phyloP scores from a whole-genome alignment of 768 basidiomycete species.

The Phlegmacium glaucopus region DNA sequence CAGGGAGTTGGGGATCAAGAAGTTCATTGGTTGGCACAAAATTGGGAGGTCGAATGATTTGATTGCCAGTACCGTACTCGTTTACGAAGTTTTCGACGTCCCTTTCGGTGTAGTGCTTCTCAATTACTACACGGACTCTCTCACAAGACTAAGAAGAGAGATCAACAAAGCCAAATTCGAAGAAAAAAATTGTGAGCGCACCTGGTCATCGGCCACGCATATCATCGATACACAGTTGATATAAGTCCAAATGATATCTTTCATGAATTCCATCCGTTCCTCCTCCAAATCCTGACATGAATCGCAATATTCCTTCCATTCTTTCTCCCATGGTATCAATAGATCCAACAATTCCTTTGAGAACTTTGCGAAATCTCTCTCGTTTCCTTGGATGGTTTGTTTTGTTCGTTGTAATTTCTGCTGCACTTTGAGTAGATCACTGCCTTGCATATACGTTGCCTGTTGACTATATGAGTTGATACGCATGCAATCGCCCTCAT shows the following conservation, averaged over 20 bases:
- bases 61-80: slow-evolving; percentile 82
- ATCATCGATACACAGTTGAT: slow-evolving; percentile 92
- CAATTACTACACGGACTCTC: slow-evolving; percentile 76
- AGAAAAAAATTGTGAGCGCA: slow-evolving; percentile 24
- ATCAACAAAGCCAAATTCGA: slow-evolving; percentile 3
- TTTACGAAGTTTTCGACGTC: slow-evolving; percentile 87
- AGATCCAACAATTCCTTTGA: slow-evolving; percentile 72
- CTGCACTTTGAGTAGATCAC: slow-evolving; percentile 84
- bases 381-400: slow-evolving; percentile 86
- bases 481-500: slow-evolving; percentile 81
- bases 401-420: slow-evolving; percentile 79
- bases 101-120: slow-evolving; percentile 78
- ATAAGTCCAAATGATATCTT: slow-evolving; percentile 92
- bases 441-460: slow-evolving; percentile 77
- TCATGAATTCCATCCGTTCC: slow-evolving; percentile 89
- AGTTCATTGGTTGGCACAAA: slow-evolving; percentile 65
- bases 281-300: slow-evolving; percentile 97
- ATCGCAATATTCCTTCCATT: slow-evolving; percentile 96
- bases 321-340: slow-evolving; percentile 78
- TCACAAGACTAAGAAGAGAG: slow-evolving; percentile 74
- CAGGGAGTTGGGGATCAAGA: slow-evolving; percentile 23
- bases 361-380: slow-evolving; percentile 85
- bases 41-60: slow-evolving; percentile 72
- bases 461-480: slow-evolving; percentile 93
- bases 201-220: slow-evolving; percentile 95